Evolutionary conservation across 208 protist genomes (phyloP).

Genomic region (Trypanosoma boissoni): DNA sequence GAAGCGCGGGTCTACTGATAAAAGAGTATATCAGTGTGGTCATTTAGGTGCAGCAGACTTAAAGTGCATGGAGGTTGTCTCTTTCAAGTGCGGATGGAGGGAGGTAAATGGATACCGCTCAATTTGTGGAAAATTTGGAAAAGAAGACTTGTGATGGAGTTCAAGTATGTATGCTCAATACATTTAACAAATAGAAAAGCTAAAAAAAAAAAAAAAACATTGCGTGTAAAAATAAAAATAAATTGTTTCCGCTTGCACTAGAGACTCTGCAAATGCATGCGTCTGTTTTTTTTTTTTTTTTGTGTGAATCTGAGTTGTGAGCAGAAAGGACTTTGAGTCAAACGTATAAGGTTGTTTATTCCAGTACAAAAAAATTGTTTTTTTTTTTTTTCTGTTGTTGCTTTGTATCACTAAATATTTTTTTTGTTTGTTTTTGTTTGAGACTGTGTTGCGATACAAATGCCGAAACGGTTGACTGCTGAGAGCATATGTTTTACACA

Average conservation of each 20-base stretch:
- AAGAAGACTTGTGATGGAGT: background rate
- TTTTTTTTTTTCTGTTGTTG: background rate
- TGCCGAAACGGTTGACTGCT: no score
- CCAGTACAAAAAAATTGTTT: background rate
- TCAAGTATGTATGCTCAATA: background rate
- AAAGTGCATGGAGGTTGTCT: no score
- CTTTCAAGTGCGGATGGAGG: no score
- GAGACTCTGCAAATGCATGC: no score
- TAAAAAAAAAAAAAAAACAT: background rate
- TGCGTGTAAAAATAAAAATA: background rate
- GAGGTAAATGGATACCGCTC: no score
- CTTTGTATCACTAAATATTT: background rate
- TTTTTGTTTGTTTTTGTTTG: conserved; percentile 6
- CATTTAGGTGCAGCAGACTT: no score
- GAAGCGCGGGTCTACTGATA: no score
- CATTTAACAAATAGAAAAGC: background rate
- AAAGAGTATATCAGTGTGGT: no score
- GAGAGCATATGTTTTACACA: no score
- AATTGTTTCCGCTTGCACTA: background rate
- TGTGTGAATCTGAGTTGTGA: no score
- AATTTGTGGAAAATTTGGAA: background rate
- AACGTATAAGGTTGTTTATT: background rate
- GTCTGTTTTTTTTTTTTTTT: no score
- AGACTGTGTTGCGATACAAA: background rate
- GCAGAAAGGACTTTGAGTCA: no score